These are phyloP conservation scores for Chimonanthus salicifolius DNA, from an alignment of 164 flowering plant species.

Conservation along the genomic window DNA sequence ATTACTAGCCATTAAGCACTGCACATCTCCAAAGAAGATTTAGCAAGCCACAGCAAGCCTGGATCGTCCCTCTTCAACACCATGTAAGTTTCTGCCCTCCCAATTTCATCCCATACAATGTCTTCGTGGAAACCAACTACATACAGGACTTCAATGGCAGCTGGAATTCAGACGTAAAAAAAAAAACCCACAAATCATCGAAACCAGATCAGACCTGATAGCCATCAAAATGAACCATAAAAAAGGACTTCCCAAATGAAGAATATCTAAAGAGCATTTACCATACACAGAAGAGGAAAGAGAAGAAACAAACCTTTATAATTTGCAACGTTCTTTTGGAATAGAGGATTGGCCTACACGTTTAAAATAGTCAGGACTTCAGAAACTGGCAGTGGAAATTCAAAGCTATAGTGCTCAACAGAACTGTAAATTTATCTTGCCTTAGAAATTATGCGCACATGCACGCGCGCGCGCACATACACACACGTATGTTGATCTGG, in stretches of 20 bases:
- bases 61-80: slow-evolving; percentile 85
- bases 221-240: neutral
- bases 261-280: neutral
- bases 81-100: slow-evolving; percentile 54
- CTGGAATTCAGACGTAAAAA: slow-evolving; percentile 28
- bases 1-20: slow-evolving; percentile 18
- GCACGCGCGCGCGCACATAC: no score
- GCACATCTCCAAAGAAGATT: slow-evolving; percentile 67
- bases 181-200: neutral
- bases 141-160: slow-evolving; percentile 74
- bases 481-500: no score
- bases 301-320: slow-evolving; percentile 48
- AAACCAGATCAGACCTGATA: neutral
- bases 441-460: no score
- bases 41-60: slow-evolving; percentile 87
- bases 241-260: neutral
- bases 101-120: slow-evolving; percentile 37
- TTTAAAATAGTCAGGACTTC: neutral
- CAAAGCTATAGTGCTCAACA: no score
- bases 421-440: no score
- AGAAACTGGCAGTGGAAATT: neutral
- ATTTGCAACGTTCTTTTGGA: slow-evolving; percentile 60
- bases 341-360: slow-evolving; percentile 70
- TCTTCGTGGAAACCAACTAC: slow-evolving; percentile 78
- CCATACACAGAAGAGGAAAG: neutral